A percentile compares a stretch with the other conserved stretches of the same genome.
Evolutionary conservation across 2,329 filamentous ascomycete genomes (phyloP).

Genomic region (Aschersonia sp.): DNA sequence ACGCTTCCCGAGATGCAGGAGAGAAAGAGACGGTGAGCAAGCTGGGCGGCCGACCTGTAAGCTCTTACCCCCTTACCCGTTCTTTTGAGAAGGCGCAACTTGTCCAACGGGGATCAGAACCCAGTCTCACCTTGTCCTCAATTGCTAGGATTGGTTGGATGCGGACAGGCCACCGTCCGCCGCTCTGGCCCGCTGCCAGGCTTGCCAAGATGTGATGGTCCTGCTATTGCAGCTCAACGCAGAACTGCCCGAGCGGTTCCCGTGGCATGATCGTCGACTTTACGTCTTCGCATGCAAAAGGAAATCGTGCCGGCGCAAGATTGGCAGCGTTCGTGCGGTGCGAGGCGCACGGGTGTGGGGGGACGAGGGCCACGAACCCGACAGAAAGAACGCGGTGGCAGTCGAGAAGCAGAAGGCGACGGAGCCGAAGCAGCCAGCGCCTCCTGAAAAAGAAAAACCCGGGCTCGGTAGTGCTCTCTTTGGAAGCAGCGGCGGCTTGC

Average conservation of each 20-base stretch:
- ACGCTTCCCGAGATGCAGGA: conserved; percentile 61
- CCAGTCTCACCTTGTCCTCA: background rate
- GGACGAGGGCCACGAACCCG: conserved; percentile 19
- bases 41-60: conserved; percentile 74
- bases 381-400: conserved; percentile 12
- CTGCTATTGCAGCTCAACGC: conserved; percentile 83
- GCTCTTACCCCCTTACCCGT: conserved; percentile 11
- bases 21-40: conserved; percentile 73
- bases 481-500: conserved; percentile 33
- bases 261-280: conserved; percentile 71
- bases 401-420: conserved; percentile 4
- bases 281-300: conserved; percentile 75
- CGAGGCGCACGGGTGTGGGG: conserved; percentile 48
- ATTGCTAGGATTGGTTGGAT: conserved; percentile 65
- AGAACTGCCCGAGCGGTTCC: conserved; percentile 75
- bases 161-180: conserved; percentile 56
- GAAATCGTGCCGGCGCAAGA: conserved; percentile 66
- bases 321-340: conserved; percentile 65
- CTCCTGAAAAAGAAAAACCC: conserved; percentile 20
- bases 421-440: conserved; percentile 15
- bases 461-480: conserved; percentile 56
- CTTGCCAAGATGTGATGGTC: conserved; percentile 71
- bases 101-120: background rate
- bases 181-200: conserved; percentile 67
- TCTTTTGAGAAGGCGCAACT: background rate